phyloP scores from a whole-genome alignment of 2,329 filamentous ascomycete genomes.

The Truncatella angustata region DNA sequence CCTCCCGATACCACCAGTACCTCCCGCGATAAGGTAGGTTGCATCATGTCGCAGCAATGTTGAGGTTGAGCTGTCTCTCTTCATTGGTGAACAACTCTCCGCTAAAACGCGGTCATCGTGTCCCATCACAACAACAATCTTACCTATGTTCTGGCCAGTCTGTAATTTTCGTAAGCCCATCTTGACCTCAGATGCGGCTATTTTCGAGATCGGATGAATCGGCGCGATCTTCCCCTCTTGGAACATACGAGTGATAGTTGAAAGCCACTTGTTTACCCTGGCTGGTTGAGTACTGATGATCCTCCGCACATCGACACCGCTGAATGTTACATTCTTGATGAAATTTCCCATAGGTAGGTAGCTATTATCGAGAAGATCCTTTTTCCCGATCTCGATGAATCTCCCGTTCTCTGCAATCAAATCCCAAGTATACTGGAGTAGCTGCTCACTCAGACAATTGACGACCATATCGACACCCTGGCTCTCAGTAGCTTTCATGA shows the following conservation, averaged over 20 bases:
- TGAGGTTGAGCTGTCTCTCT: no score
- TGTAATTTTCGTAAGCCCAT: not conserved
- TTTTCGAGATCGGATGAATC: not conserved
- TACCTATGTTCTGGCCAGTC: slow-evolving; percentile 1
- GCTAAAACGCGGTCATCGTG: not conserved
- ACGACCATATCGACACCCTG: slow-evolving; percentile 35
- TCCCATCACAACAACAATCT: slow-evolving; percentile 5
- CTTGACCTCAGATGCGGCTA: not conserved
- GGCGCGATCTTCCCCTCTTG: not conserved
- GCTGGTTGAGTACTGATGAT: not conserved
- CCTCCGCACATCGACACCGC: not conserved
- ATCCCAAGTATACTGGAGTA: slow-evolving; percentile 39
- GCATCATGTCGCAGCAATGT: slow-evolving; percentile 18
- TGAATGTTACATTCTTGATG: slow-evolving; percentile 1
- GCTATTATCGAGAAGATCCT: slow-evolving; percentile 3
- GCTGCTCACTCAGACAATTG: slow-evolving; percentile 40
- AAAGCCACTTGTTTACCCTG: not conserved
- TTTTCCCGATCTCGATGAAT: slow-evolving; percentile 43
- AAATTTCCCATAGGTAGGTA: not conserved
- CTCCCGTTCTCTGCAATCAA: slow-evolving; percentile 43
- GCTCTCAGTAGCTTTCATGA: slow-evolving; percentile 25
- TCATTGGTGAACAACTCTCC: no score
- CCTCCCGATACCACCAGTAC: slow-evolving; percentile 30
- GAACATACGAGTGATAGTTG: not conserved
- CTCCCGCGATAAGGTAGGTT: slow-evolving; percentile 32